Conservation (phyloP, 345 rosid genomes). For the Triadica sebifera region DNA sequence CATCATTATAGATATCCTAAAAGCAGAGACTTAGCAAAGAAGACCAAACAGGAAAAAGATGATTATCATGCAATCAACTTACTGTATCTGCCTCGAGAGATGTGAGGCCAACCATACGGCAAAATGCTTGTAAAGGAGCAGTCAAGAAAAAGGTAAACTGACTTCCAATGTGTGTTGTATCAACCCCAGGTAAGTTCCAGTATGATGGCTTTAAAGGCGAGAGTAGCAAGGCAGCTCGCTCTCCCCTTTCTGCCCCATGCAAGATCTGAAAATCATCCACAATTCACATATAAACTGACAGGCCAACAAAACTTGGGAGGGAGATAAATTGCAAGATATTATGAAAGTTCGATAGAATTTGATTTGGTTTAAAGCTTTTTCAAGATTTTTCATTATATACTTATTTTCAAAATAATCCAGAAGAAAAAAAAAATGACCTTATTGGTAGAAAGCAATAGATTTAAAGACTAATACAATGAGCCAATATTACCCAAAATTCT, state of each 20-base stretch:
- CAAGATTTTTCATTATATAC: no score
- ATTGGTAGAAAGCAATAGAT: no score
- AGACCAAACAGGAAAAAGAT: slow-evolving; percentile 14
- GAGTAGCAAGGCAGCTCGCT: slow-evolving; percentile 80
- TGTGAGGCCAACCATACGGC: slow-evolving; percentile 69
- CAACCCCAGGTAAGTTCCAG: slow-evolving; percentile 41
- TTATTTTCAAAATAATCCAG: no score
- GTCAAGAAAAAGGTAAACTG: slow-evolving; percentile 94
- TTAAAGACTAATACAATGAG: not conserved
- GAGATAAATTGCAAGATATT: not conserved
- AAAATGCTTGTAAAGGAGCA: slow-evolving; percentile 85
- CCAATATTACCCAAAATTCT: not conserved
- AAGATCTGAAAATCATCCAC: slow-evolving; percentile 53
- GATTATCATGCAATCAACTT: slow-evolving; percentile 23
- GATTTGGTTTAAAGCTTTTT: no score
- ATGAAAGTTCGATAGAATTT: not conserved
- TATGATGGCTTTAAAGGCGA: slow-evolving; percentile 72
- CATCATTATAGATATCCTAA: slow-evolving; percentile 59
- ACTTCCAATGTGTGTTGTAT: slow-evolving; percentile 50
- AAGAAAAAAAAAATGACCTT: no score
- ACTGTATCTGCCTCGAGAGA: slow-evolving; percentile 47
- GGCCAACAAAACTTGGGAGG: slow-evolving; percentile 3
- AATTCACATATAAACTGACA: slow-evolving; percentile 12
- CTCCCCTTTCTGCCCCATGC: slow-evolving; percentile 90
- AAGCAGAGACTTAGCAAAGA: slow-evolving; percentile 17